Evolutionary conservation across 1,284 basidiomycete genomes (phyloP).

Genomic region (Peniophora sp.): DNA sequence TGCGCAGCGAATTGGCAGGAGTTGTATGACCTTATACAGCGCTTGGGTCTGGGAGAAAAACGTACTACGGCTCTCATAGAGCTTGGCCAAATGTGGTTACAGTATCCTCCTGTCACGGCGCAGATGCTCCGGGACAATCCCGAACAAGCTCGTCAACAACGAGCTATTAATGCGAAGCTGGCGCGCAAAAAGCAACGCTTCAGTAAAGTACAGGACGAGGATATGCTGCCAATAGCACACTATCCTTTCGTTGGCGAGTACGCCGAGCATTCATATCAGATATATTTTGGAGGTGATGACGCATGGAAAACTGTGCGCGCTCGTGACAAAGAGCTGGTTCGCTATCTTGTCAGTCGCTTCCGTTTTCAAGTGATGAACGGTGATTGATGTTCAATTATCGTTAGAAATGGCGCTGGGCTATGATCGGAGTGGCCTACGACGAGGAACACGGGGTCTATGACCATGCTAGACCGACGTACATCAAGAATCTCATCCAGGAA

Average conservation of each 20-base stretch:
- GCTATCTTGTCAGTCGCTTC: conserved; percentile 41
- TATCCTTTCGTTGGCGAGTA: conserved; percentile 54
- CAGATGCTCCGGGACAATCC: background rate
- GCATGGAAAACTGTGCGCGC: conserved; percentile 55
- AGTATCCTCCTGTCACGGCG: conserved; percentile 30
- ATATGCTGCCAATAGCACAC: conserved; percentile 37
- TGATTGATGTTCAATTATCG: no score
- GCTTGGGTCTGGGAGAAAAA: conserved; percentile 45
- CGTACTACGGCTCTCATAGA: conserved; percentile 43
- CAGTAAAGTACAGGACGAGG: background rate
- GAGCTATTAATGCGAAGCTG: background rate
- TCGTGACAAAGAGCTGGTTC: conserved; percentile 52
- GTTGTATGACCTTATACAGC: conserved; percentile 33
- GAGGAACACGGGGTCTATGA: no score
- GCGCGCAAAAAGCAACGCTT: background rate
- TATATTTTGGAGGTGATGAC: conserved; percentile 40
- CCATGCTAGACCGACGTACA: no score
- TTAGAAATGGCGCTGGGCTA: no score
- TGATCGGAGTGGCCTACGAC: no score
- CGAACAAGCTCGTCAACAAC: conserved; percentile 19
- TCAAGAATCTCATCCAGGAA: no score
- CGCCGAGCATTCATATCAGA: conserved; percentile 60
- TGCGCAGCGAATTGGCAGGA: conserved; percentile 26
- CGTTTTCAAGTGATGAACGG: no score
- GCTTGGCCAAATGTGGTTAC: conserved; percentile 37